Percentiles rank a stretch among this genome's conserved stretches.
Evolutionary conservation across 352 stramenopile species (phyloP).

Genomic region (Pythium volutum): DNA sequence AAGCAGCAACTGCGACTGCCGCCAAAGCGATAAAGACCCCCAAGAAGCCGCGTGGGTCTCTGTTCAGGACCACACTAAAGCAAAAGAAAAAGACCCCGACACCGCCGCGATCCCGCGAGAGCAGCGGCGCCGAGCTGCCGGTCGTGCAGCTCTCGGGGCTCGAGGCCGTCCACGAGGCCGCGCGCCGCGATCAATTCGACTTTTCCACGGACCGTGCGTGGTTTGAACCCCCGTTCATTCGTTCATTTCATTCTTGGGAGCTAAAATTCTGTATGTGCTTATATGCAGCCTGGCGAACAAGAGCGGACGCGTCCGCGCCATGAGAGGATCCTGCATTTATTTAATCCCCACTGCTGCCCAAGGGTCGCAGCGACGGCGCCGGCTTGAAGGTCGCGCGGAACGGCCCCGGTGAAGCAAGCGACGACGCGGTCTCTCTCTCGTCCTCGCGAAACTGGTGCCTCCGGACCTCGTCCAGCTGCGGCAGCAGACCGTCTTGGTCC

Average conservation of each 20-base stretch:
- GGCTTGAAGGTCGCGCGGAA: slow-evolving; percentile 25
- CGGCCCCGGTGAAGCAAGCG: background rate
- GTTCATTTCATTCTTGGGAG: background rate
- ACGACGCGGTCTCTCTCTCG: background rate
- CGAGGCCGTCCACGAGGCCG: slow-evolving; percentile 26
- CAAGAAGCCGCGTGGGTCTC: background rate
- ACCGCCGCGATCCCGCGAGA: background rate
- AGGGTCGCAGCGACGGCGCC: slow-evolving; percentile 15
- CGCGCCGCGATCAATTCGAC: slow-evolving; percentile 23
- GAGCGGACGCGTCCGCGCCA: background rate
- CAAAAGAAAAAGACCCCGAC: background rate
- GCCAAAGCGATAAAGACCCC: background rate
- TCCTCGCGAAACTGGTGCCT: slow-evolving; percentile 51
- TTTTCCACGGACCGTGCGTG: slow-evolving; percentile 26
- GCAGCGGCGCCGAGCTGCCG: background rate
- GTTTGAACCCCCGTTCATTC: background rate
- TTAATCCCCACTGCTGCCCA: slow-evolving; percentile 7
- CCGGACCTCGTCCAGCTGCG: slow-evolving; percentile 50
- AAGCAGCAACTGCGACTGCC: background rate
- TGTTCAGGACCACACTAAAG: background rate
- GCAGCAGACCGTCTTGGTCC: slow-evolving; percentile 55
- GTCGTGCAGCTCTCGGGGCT: slow-evolving; percentile 27
- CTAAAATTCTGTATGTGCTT: background rate
- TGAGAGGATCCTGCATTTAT: background rate
- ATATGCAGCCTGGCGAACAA: slow-evolving; percentile 16